Conservation (phyloP, 306 rosid genomes). For the Trifolium dubium region DNA sequence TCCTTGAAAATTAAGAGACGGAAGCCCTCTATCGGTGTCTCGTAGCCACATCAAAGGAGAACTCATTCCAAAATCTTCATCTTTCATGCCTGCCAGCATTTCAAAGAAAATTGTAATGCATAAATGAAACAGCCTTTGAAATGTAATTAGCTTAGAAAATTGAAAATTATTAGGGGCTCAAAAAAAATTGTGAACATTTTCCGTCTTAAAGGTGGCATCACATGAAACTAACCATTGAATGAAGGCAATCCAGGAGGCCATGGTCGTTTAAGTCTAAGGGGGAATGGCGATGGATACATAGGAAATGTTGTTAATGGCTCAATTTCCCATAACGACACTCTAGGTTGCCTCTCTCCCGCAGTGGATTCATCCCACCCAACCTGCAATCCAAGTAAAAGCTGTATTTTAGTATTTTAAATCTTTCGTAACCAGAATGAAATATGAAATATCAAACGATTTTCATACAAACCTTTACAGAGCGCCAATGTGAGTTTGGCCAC, state of each 20-base stretch:
- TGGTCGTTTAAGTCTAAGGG: constrained; percentile 90
- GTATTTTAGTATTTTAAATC: neutral
- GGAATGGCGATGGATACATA: constrained; percentile 94
- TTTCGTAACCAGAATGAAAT: neutral
- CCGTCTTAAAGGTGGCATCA: neutral
- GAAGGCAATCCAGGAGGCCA: constrained; percentile 94
- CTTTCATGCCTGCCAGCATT: constrained; percentile 75
- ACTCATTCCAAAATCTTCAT: constrained; percentile 75
- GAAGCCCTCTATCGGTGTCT: constrained; percentile 78
- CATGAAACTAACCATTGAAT: constrained; percentile 68
- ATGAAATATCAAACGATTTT: neutral
- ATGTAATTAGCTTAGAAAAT: neutral
- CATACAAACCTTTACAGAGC: constrained; percentile 89
- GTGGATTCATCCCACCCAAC: constrained; percentile 99
- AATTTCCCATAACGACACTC: constrained; percentile 97
- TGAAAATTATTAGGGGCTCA: constrained; percentile 19
- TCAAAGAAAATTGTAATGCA: constrained; percentile 19
- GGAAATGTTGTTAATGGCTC: constrained; percentile 98
- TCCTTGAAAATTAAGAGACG: constrained; percentile 78
- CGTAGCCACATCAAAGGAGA: constrained; percentile 86
- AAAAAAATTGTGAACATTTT: neutral
- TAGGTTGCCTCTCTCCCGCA: constrained; percentile 97
- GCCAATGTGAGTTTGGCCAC: constrained; percentile 96
- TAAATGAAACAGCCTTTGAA: neutral
- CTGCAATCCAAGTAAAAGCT: constrained; percentile 53